These are phyloP conservation scores for Apiospora rasikravindrae DNA, from an alignment of 2,329 filamentous ascomycete species.

Conservation along the genomic window DNA sequence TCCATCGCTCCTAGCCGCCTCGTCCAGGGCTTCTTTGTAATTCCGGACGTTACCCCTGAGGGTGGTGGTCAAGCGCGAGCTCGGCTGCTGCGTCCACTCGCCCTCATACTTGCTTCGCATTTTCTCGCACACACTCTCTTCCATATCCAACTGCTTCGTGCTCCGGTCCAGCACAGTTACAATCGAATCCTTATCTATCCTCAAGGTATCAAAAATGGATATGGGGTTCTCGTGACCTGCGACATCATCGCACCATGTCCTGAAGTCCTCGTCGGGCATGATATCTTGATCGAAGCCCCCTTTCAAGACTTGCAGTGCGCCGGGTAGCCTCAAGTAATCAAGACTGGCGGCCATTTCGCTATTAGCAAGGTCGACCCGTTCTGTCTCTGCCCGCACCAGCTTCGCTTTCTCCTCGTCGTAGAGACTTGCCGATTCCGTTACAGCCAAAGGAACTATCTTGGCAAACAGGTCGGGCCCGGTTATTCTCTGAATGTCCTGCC, in stretches of 20 bases:
- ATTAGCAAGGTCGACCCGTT: slow-evolving; percentile 90
- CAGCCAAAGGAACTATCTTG: slow-evolving; percentile 93
- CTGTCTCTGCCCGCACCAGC: slow-evolving; percentile 88
- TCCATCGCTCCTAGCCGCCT: slow-evolving; percentile 84
- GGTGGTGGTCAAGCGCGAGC: slow-evolving; percentile 85
- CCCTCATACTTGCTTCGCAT: slow-evolving; percentile 97
- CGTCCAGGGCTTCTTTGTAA: slow-evolving; percentile 87
- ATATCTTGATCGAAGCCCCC: slow-evolving; percentile 91
- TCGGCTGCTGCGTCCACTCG: slow-evolving; percentile 98
- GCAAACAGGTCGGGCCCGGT: slow-evolving; percentile 97
- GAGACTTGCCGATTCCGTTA: slow-evolving; percentile 94
- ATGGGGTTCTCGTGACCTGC: slow-evolving; percentile 82
- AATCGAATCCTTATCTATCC: slow-evolving; percentile 78
- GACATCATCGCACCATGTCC: slow-evolving; percentile 92
- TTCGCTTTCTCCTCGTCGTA: slow-evolving; percentile 99
- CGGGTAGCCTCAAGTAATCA: slow-evolving; percentile 90
- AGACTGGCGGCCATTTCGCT: slow-evolving; percentile 95
- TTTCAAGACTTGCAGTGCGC: slow-evolving; percentile 88
- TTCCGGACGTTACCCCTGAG: slow-evolving; percentile 85
- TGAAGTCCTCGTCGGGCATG: slow-evolving; percentile 87
- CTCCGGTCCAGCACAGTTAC: slow-evolving; percentile 76
- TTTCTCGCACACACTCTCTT: slow-evolving; percentile 98
- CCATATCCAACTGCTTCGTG: slow-evolving; percentile 90
- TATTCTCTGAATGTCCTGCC: slow-evolving; percentile 95
- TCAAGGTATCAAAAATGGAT: slow-evolving; percentile 78